Evolutionary conservation across 1,284 basidiomycete species (phyloP), one percentile per base, ranked within the genome.

Genomic region (Marasmius fiardii): DNA sequence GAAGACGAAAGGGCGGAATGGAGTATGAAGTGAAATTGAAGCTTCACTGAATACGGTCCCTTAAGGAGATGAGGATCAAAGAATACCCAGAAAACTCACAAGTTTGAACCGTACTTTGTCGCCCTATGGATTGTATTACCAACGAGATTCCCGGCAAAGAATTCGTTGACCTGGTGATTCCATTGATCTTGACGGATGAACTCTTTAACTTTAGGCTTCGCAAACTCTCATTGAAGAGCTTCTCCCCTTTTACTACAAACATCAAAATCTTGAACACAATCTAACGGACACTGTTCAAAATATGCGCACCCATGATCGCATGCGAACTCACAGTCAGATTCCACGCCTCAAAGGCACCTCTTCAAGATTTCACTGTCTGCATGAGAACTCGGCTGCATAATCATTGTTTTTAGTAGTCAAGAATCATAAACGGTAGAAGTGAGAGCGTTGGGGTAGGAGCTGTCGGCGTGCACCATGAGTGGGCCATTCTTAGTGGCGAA

Each of bases 301-400:
- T n/a, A 8, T 18, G 66, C 78, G 54, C 55, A 87, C 88, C 83
- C 76, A 71, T 95, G 92, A 68, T 95, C n/a, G n/a, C n/a, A 95
- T 0, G 92, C 93, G 71, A 92, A 94, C 92, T 74, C 56, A 86
- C 86, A 1, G 83, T 76, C 0, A 92, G 91, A 62, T 93, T 82
- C 57, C 95, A 70, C 0, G 85, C 84, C 66, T 95, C 92, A 65
- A 88, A 94, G 18, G 88, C 90, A 62, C 86, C 81, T 52, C 92
- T 75, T 82, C 11, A 95, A 81, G 14, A 90, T 74, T 57, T 89
- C n/a, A n/a, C n/a, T n/a, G n/a, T n/a, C n/a, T n/a, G n/a, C 77
- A 67, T 94, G 95, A 71, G 86, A 92, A 67, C 89, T 92, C 2
- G 78, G 80, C 8, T 76, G 73, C 62, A 85, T 78, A 1, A 78